Conservation (phyloP, 805 yeast genomes). For the Kluyveromyces siamensis region DNA sequence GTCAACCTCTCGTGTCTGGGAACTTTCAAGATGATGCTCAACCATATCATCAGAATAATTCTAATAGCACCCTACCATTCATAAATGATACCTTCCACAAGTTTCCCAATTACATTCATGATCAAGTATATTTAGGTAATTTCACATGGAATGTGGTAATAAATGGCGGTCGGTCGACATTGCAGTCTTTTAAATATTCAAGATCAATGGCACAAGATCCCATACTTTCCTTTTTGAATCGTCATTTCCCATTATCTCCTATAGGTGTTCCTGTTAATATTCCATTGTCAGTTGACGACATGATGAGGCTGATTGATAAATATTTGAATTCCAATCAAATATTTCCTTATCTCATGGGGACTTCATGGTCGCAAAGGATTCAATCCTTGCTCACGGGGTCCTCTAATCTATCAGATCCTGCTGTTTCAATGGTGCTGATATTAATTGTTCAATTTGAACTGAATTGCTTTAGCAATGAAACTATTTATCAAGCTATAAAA, state of each 20-base stretch:
- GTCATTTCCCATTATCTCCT: slow-evolving; percentile 7
- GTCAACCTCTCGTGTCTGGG: neutral
- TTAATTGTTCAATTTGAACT: slow-evolving; percentile 24
- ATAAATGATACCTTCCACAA: slow-evolving; percentile 22
- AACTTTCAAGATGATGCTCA: neutral
- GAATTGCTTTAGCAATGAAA: slow-evolving; percentile 21
- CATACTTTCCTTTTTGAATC: slow-evolving; percentile 5
- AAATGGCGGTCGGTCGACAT: neutral
- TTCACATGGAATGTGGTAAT: slow-evolving; percentile 18
- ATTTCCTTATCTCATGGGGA: slow-evolving; percentile 5
- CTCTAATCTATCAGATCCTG: slow-evolving; percentile 8
- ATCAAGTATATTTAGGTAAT: slow-evolving; percentile 17
- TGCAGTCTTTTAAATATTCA: slow-evolving; percentile 1
- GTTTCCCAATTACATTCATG: slow-evolving; percentile 13
- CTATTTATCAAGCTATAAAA: slow-evolving; percentile 20
- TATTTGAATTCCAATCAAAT: slow-evolving; percentile 5
- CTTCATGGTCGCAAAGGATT: slow-evolving; percentile 2
- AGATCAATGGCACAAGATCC: slow-evolving; percentile 6
- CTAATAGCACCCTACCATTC: slow-evolving; percentile 14
- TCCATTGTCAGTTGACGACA: slow-evolving; percentile 1
- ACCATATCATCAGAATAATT: neutral
- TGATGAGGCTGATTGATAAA: slow-evolving; percentile 2
- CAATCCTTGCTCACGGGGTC: neutral
- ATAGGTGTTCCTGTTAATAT: slow-evolving; percentile 5
- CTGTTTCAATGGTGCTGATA: slow-evolving; percentile 12